A percentile compares a stretch with the other conserved stretches of the same genome.
Conservation (phyloP, 2,329 filamentous ascomycete genomes). For the Helminthosporium solani region DNA sequence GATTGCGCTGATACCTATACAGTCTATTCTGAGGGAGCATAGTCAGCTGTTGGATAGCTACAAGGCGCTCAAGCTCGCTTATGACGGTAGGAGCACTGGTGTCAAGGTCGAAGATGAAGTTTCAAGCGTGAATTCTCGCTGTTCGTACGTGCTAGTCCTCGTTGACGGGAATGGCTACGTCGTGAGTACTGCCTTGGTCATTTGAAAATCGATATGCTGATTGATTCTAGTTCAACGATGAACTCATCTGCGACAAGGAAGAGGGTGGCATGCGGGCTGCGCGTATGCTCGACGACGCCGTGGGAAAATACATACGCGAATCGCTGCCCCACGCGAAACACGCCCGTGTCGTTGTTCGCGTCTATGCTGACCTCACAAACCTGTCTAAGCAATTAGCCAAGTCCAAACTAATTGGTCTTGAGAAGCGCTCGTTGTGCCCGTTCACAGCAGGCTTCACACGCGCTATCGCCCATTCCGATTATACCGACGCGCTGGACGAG, state of each 20-base stretch:
- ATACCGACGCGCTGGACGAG: slow-evolving; percentile 61
- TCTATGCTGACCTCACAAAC: slow-evolving; percentile 58
- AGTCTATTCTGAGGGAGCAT: slow-evolving; percentile 44
- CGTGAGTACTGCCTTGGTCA: slow-evolving; percentile 12
- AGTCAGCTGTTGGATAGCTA: slow-evolving; percentile 55
- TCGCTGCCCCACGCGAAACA: slow-evolving; percentile 40
- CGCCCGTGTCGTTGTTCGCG: slow-evolving; percentile 56
- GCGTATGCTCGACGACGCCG: slow-evolving; percentile 53
- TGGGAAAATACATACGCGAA: slow-evolving; percentile 43
- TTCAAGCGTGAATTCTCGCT: slow-evolving; percentile 42
- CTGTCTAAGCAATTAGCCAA: slow-evolving; percentile 54
- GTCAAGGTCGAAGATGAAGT: slow-evolving; percentile 30
- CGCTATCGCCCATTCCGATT: slow-evolving; percentile 60
- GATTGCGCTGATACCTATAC: slow-evolving; percentile 8
- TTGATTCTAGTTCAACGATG: slow-evolving; percentile 49
- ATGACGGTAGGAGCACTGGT: slow-evolving; percentile 54
- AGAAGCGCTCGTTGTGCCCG: slow-evolving; percentile 57
- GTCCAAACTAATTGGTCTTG: slow-evolving; percentile 52
- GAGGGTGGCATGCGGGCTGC: slow-evolving; percentile 60
- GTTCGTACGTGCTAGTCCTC: slow-evolving; percentile 61
- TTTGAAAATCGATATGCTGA: slow-evolving; percentile 2
- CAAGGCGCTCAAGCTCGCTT: slow-evolving; percentile 57
- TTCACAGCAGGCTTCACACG: slow-evolving; percentile 60
- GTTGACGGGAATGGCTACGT: slow-evolving; percentile 64
- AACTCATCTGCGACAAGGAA: slow-evolving; percentile 49